Conservation (phyloP, 208 protist species). For the Trypanosoma avium region DNA sequence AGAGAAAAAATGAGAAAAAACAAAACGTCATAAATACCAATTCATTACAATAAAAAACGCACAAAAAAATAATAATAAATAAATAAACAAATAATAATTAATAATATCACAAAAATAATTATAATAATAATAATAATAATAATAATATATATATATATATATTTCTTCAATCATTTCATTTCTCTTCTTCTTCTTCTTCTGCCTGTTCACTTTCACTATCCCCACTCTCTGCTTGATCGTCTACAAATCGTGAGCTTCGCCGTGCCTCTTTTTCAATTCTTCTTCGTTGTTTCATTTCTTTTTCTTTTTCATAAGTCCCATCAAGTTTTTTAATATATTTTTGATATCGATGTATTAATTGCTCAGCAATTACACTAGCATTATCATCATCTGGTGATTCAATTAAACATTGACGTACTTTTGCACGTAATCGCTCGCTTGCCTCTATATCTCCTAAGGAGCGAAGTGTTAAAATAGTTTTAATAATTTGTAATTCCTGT, state of each 20-base stretch:
- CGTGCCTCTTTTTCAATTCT: constrained; percentile 36
- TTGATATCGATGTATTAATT: constrained; percentile 45
- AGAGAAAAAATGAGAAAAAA: no score
- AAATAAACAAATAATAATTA: no score
- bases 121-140: no score
- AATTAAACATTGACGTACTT: constrained; percentile 48
- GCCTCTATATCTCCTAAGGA: constrained; percentile 46
- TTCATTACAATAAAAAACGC: no score
- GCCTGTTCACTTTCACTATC: constrained; percentile 56
- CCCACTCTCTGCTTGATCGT: constrained; percentile 62
- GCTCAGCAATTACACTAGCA: constrained; percentile 41
- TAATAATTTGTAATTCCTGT: constrained; percentile 59
- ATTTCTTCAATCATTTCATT: background rate
- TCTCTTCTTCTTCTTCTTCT: constrained; percentile 33
- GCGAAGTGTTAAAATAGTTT: constrained; percentile 57
- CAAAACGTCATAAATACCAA: no score
- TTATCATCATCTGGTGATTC: constrained; percentile 39
- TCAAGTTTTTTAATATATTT: constrained; percentile 61
- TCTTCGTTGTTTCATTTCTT: constrained; percentile 46
- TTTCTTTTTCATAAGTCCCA: constrained; percentile 57
- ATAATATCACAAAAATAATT: no score
- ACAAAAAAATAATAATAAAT: no score
- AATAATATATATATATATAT: background rate
- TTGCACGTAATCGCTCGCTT: constrained; percentile 56
- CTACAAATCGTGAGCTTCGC: constrained; percentile 47